These are phyloP conservation scores for Tylopilus rubrobrunneus DNA, from an alignment of 768 basidiomycete genomes.

Conservation along the genomic window DNA sequence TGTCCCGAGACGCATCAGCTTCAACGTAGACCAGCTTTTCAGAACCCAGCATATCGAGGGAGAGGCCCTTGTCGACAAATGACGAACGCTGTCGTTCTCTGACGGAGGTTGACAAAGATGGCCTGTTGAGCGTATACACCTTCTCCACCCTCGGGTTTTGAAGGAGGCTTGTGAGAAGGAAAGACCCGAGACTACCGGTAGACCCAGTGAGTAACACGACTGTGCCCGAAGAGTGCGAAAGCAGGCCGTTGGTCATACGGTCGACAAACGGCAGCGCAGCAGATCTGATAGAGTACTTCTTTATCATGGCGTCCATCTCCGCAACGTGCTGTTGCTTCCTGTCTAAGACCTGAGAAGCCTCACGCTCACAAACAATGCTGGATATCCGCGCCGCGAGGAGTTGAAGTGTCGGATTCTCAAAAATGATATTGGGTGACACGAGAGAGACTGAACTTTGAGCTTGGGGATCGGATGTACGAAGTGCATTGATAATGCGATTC, in stretches of 20 bases:
- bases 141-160: constrained; percentile 16
- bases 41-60: constrained; percentile 26
- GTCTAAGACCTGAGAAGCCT: not conserved
- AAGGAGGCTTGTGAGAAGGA: constrained; percentile 31
- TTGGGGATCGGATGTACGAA: constrained; percentile 23
- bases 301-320: constrained; percentile 28
- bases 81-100: constrained; percentile 29
- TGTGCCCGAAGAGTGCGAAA: not conserved
- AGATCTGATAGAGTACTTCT: not conserved
- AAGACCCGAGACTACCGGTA: constrained; percentile 40
- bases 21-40: constrained; percentile 35
- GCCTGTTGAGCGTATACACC: constrained; percentile 21
- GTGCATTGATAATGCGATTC: not conserved
- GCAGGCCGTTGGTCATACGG: not conserved
- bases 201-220: constrained; percentile 35
- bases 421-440: constrained; percentile 31
- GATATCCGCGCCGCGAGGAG: constrained; percentile 4
- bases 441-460: constrained; percentile 11
- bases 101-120: not conserved
- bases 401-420: constrained; percentile 35
- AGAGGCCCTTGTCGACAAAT: constrained; percentile 34
- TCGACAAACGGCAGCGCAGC: too few relatives aligned
- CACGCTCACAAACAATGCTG: constrained; percentile 1
- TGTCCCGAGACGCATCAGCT: constrained; percentile 30
- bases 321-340: not conserved